Conservation (phyloP, 495 filamentous ascomycete genomes). For the Symbiotaphrina buchneri region DNA sequence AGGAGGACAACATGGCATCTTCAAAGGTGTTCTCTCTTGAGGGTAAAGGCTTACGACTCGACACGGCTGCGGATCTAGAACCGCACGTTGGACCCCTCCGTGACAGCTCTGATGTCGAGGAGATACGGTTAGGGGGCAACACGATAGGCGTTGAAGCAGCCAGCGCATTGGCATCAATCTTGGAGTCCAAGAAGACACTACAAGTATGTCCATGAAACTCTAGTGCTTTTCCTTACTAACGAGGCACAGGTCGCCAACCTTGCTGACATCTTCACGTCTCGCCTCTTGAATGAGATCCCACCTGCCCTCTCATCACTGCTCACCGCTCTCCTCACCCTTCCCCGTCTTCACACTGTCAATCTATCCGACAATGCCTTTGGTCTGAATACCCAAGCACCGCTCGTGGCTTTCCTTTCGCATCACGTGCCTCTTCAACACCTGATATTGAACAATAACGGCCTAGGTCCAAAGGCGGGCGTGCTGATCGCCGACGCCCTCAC, state of each 20-base stretch:
- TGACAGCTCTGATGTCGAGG: constrained; percentile 51
- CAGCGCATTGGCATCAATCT: constrained; percentile 54
- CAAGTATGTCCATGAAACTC: constrained; percentile 21
- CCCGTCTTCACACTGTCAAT: constrained; percentile 73
- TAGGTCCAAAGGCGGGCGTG: constrained; percentile 74
- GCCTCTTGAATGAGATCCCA: constrained; percentile 84
- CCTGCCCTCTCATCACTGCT: constrained; percentile 69
- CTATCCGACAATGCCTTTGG: constrained; percentile 97
- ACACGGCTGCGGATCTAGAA: constrained; percentile 67
- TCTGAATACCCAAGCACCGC: constrained; percentile 64
- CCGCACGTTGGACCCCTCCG: constrained; percentile 57
- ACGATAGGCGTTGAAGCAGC: constrained; percentile 78
- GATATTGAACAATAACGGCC: constrained; percentile 94
- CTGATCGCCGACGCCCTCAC: constrained; percentile 59
- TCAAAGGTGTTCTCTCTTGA: constrained; percentile 73
- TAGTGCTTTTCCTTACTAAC: too few species aligned
- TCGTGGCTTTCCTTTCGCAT: constrained; percentile 64
- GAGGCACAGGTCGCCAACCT: constrained; percentile 52
- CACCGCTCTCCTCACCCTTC: constrained; percentile 60
- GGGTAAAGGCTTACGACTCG: constrained; percentile 75
- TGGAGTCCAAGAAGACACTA: constrained; percentile 60
- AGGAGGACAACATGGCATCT: constrained; percentile 24
- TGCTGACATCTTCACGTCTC: constrained; percentile 92
- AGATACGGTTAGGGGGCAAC: constrained; percentile 69
- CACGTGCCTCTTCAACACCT: constrained; percentile 79